phyloP scores from a whole-genome alignment of 2,329 filamentous ascomycete species.

The Fusarium abutilonis region DNA sequence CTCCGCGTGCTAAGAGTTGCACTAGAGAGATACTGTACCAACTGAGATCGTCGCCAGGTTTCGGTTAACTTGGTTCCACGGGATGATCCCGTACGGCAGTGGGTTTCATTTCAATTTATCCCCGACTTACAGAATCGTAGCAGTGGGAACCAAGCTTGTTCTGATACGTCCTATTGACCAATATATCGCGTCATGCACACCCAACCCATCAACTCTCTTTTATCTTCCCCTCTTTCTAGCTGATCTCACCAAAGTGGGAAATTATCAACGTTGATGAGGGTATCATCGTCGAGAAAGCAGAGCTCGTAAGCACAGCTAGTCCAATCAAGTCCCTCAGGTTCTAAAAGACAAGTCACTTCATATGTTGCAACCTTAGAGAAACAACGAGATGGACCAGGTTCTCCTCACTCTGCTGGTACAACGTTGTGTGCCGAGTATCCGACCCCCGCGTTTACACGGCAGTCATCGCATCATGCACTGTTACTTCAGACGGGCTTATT shows the following conservation, averaged over 20 bases:
- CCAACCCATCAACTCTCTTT: background rate
- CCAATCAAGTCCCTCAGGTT: background rate
- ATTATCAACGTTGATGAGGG: background rate
- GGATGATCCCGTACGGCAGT: background rate
- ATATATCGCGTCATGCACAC: background rate
- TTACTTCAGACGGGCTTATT: conserved; percentile 22
- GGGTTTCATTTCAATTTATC: background rate
- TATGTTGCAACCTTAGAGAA: background rate
- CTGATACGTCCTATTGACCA: background rate
- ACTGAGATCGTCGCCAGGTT: background rate
- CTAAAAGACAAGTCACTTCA: background rate
- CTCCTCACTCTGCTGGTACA: background rate
- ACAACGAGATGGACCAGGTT: background rate
- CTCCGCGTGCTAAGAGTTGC: background rate
- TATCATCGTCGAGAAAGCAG: background rate
- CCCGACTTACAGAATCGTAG: background rate
- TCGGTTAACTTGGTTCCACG: background rate
- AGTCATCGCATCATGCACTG: conserved; percentile 13
- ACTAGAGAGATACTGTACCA: background rate
- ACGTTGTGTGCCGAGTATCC: conserved; percentile 34
- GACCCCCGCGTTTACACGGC: conserved; percentile 26
- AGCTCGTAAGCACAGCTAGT: background rate
- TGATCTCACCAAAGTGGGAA: background rate
- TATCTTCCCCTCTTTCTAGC: conserved; percentile 6
- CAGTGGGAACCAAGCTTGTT: too few relatives aligned